Percentiles rank a stretch among this genome's conserved stretches.
These are phyloP conservation scores for Ricinus communis DNA, from an alignment of 345 rosid species.

Conservation along the genomic window DNA sequence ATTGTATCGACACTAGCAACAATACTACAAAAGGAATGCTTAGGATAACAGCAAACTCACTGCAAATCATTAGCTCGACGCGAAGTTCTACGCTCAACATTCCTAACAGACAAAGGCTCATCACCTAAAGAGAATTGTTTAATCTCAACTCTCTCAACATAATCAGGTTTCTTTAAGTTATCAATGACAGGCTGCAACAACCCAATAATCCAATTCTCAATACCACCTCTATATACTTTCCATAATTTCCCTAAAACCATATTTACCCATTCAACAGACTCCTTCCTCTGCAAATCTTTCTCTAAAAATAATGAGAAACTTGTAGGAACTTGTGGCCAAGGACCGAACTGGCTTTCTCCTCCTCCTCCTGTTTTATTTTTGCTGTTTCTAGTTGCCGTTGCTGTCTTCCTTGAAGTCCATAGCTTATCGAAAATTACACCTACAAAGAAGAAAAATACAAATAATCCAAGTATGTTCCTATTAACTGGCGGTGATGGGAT, in stretches of 20 bases:
- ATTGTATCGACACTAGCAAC: too few species aligned
- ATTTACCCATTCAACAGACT: conserved; percentile 98
- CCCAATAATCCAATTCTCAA: conserved; percentile 92
- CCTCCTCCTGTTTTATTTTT: conserved; percentile 4
- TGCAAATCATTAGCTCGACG: conserved; percentile 92
- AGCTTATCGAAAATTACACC: conserved; percentile 88
- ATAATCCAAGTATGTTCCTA: conserved; percentile 59
- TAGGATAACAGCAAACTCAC: conserved; percentile 42
- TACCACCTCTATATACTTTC: conserved; percentile 90
- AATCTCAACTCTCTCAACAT: conserved; percentile 86
- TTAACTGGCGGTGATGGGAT: conserved; percentile 86
- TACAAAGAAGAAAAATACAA: conserved; percentile 85
- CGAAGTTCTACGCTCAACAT: conserved; percentile 92
- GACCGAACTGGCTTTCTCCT: conserved; percentile 39
- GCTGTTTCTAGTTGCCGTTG: neutral
- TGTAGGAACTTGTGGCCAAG: conserved; percentile 83
- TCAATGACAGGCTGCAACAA: conserved; percentile 97
- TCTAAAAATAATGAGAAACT: conserved; percentile 82
- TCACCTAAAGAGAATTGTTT: conserved; percentile 95
- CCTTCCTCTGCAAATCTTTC: conserved; percentile 94
- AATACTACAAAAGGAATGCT: too few species aligned
- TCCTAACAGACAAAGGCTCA: conserved; percentile 91
- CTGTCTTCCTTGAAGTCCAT: conserved; percentile 71
- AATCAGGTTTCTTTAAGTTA: conserved; percentile 86
- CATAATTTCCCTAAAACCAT: conserved; percentile 96